These are phyloP conservation scores for Phaseolus coccineus DNA, from an alignment of 331 rosid genomes.

Conservation along the genomic window DNA sequence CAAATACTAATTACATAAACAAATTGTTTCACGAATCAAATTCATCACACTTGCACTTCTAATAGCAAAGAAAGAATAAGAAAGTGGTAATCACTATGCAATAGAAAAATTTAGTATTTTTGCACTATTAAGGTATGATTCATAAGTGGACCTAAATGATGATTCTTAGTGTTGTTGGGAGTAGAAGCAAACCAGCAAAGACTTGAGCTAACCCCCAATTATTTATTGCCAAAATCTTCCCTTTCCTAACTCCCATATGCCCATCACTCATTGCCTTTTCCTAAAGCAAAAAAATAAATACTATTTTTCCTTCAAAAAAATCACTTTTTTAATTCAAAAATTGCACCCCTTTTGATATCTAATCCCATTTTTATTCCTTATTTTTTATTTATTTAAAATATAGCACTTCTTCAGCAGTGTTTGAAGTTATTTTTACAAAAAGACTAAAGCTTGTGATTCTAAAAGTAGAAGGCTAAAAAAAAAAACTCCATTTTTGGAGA, in stretches of 20 bases:
- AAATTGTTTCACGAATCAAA: too few species aligned
- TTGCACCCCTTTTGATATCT: too few species aligned
- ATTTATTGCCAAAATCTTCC: constrained; percentile 41
- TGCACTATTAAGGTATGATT: constrained; percentile 36
- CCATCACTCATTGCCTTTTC: constrained; percentile 45
- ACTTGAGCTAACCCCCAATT: constrained; percentile 47
- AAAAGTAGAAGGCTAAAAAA: background rate
- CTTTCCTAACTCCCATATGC: constrained; percentile 34
- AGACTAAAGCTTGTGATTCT: background rate
- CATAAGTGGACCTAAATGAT: constrained; percentile 58
- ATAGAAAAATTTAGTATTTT: constrained; percentile 25
- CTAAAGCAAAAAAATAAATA: constrained; percentile 39
- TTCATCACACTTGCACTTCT: background rate
- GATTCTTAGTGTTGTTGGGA: constrained; percentile 56
- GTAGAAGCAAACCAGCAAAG: constrained; percentile 71
- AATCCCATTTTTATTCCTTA: too few species aligned
- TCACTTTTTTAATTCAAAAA: background rate
- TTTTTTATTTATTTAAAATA: too few species aligned
- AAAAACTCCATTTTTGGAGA: background rate
- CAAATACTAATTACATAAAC: too few species aligned
- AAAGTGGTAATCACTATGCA: constrained; percentile 8
- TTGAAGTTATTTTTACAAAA: too few species aligned
- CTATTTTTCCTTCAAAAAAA: background rate
- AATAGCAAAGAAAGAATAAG: background rate
- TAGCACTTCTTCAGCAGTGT: too few species aligned